These are phyloP conservation scores for Fraxinus floribunda DNA, from an alignment of 305 asterid species.

Conservation along the genomic window DNA sequence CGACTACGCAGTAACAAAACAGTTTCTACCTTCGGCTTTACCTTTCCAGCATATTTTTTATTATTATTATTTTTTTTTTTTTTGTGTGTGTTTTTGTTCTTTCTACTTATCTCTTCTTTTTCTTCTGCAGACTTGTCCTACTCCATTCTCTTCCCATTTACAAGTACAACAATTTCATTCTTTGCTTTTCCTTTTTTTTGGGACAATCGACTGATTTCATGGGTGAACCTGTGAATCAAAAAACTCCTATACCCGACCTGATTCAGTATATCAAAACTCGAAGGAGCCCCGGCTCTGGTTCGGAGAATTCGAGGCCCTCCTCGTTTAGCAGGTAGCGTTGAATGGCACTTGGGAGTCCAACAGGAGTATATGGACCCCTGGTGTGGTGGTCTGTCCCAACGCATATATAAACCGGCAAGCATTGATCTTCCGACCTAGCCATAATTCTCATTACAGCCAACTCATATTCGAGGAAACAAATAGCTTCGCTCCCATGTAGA, in stretches of 20 bases:
- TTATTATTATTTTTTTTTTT: background rate
- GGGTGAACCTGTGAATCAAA: conserved; percentile 36
- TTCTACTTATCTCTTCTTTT: conserved; percentile 13
- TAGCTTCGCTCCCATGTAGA: conserved; percentile 75
- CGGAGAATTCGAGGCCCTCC: conserved; percentile 77
- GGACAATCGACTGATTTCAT: conserved; percentile 22
- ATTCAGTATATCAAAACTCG: conserved; percentile 56
- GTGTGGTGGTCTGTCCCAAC: conserved; percentile 85
- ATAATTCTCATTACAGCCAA: conserved; percentile 59
- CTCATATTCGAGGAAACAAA: conserved; percentile 75
- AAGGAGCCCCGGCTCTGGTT: conserved; percentile 77
- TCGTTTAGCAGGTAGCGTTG: conserved; percentile 80
- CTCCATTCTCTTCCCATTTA: conserved; percentile 46
- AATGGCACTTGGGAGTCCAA: conserved; percentile 72
- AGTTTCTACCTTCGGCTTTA: conserved; percentile 32
- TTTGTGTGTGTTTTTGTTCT: conserved; percentile 8
- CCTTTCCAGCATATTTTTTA: background rate
- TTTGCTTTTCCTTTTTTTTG: background rate
- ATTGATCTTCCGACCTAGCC: conserved; percentile 71
- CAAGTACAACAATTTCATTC: conserved; percentile 41
- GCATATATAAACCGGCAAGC: conserved; percentile 60
- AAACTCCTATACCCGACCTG: conserved; percentile 41
- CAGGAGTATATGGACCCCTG: conserved; percentile 70
- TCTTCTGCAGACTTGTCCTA: conserved; percentile 27
- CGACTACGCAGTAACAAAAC: conserved; percentile 44